These are phyloP conservation scores for Geotrichum histeridarum DNA, from an alignment of 1,139 yeast species.

Conservation along the genomic window DNA sequence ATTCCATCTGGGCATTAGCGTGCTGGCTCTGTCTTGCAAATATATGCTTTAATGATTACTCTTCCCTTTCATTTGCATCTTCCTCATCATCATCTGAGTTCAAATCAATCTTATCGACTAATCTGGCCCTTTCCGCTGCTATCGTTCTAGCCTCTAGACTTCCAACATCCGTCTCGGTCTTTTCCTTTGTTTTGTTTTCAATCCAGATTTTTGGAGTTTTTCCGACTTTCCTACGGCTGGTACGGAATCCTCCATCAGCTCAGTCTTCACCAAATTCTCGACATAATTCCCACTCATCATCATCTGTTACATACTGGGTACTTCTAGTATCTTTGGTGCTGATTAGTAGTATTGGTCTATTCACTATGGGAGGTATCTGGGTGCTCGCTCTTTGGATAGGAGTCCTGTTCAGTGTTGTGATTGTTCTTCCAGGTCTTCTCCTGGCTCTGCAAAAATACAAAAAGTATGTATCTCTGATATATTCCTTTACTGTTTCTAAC, in stretches of 20 bases:
- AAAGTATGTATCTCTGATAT: constrained; percentile 36
- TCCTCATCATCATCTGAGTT: constrained; percentile 21
- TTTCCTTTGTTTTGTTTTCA: constrained; percentile 71
- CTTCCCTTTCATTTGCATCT: constrained; percentile 33
- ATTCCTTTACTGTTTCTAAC: neutral
- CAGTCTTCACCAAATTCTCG: constrained; percentile 26
- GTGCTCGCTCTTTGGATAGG: constrained; percentile 48
- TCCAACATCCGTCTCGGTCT: constrained; percentile 66
- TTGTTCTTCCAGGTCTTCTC: constrained; percentile 68
- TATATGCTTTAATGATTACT: constrained; percentile 61
- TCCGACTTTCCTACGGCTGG: constrained; percentile 49
- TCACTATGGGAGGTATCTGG: constrained; percentile 41
- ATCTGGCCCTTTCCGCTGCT: constrained; percentile 77
- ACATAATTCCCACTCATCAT: constrained; percentile 6
- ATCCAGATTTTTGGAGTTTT: constrained; percentile 67
- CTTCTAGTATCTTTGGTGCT: constrained; percentile 27
- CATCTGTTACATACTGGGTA: constrained; percentile 25
- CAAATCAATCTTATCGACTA: constrained; percentile 69
- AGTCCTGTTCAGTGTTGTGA: constrained; percentile 45
- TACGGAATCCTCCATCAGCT: constrained; percentile 39
- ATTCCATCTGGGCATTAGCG: constrained; percentile 91
- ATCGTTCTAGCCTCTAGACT: constrained; percentile 86
- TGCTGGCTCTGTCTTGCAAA: constrained; percentile 70
- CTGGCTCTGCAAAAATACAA: constrained; percentile 71
- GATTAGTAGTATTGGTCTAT: constrained; percentile 34